Percentiles rank a stretch among this genome's conserved stretches.
Conservation (phyloP, 2,329 filamentous ascomycete genomes). For the Aphanocladium album region DNA sequence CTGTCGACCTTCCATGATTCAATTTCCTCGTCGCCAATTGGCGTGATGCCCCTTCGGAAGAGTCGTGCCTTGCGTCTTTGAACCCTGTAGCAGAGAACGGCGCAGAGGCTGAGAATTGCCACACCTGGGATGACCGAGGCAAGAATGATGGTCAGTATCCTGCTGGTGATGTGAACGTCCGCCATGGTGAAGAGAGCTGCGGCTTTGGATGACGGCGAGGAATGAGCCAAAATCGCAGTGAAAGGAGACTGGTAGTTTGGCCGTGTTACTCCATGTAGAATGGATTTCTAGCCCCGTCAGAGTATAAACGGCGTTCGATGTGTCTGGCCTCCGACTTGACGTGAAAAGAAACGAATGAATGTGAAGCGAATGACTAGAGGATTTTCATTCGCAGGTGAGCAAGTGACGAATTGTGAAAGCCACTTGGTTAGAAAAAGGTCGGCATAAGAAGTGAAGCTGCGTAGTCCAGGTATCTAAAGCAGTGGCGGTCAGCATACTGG, state of each 20-base stretch:
- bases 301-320: background rate
- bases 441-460: background rate
- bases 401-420: background rate
- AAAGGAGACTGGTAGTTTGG: background rate
- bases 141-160: conserved; percentile 42
- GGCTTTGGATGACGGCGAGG: background rate
- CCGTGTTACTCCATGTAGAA: conserved; percentile 2
- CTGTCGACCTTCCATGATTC: conserved; percentile 53
- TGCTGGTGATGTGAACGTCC: background rate
- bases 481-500: conserved; percentile 5
- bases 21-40: conserved; percentile 62
- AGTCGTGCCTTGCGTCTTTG: conserved; percentile 38
- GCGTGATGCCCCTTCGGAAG: conserved; percentile 51
- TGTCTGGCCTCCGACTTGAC: background rate
- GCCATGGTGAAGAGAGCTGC: conserved; percentile 5
- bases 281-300: background rate
- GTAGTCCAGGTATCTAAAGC: background rate
- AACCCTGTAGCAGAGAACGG: conserved; percentile 34
- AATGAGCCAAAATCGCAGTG: background rate
- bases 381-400: background rate
- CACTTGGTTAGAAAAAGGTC: background rate
- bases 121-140: conserved; percentile 46
- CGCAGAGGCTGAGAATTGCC: conserved; percentile 29
- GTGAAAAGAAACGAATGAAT: background rate
- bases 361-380: background rate